A percentile compares a stretch with the other conserved stretches of the same genome.
phyloP scores from a whole-genome alignment of 768 basidiomycete genomes.

The Crucibulum laeve region DNA sequence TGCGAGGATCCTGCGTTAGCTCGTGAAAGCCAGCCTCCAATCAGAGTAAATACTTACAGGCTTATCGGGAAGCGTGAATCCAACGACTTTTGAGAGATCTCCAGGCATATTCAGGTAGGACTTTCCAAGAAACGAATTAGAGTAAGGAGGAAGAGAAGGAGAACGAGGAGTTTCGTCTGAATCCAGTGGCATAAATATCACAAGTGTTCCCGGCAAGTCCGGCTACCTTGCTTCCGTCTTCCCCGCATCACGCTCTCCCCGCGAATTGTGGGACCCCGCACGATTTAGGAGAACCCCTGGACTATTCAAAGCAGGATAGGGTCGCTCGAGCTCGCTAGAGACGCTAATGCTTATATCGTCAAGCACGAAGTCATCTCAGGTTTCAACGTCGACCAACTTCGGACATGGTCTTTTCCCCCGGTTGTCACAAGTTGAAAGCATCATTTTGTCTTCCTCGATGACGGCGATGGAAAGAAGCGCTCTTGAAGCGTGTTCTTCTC shows the following conservation, averaged over 20 bases:
- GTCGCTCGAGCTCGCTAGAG: no score
- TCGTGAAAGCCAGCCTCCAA: neutral
- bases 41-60: constrained; percentile 36
- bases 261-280: neutral
- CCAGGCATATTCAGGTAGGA: constrained; percentile 21
- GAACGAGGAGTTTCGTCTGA: neutral
- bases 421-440: no score
- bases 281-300: neutral
- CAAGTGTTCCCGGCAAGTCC: neutral
- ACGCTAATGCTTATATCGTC: no score
- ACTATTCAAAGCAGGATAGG: neutral
- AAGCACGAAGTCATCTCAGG: no score
- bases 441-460: no score
- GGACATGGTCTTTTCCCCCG: no score
- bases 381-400: no score
- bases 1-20: constrained; percentile 17
- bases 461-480: no score
- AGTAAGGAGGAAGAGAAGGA: neutral
- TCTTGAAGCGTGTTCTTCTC: no score
- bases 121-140: constrained; percentile 1
- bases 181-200: neutral
- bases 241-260: neutral
- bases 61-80: constrained; percentile 44
- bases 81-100: constrained; percentile 67
- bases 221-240: neutral